These are phyloP conservation scores for Chytridium lagenaria DNA, from an alignment of 371 early-diverging fungal genomes.

Conservation along the genomic window DNA sequence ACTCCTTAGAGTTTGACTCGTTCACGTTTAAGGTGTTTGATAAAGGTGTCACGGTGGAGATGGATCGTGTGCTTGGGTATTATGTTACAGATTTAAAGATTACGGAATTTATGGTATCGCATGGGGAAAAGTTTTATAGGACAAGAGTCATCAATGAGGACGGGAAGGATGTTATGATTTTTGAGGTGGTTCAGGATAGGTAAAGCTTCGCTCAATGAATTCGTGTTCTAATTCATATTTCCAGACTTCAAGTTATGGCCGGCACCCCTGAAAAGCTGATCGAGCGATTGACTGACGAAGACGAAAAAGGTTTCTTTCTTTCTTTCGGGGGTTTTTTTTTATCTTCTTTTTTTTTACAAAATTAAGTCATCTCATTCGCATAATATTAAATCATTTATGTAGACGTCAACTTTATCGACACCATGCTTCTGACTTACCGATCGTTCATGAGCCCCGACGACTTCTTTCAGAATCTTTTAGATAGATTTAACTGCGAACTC, in stretches of 20 bases:
- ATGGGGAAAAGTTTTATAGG: constrained; percentile 53
- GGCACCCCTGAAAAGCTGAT: constrained; percentile 56
- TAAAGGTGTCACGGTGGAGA: constrained; percentile 41
- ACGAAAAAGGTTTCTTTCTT: constrained; percentile 45
- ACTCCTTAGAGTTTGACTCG: constrained; percentile 44
- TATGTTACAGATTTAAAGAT: constrained; percentile 35
- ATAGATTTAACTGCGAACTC: constrained; percentile 53
- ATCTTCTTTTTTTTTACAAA: constrained; percentile 8
- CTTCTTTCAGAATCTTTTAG: constrained; percentile 53
- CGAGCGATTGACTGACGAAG: constrained; percentile 47
- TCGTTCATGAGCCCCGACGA: constrained; percentile 58
- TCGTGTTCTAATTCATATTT: neutral
- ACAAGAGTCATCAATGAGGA: constrained; percentile 52
- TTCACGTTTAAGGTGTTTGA: constrained; percentile 47
- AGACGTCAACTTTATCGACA: constrained; percentile 53
- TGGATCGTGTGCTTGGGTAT: constrained; percentile 48
- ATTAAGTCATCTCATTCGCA: no score
- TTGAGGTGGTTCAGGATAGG: constrained; percentile 47
- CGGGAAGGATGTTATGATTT: constrained; percentile 54
- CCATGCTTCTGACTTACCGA: constrained; percentile 57
- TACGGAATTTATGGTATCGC: constrained; percentile 43
- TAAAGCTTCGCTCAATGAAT: constrained; percentile 17
- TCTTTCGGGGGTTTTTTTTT: no score
- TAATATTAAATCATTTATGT: neutral
- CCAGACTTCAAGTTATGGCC: constrained; percentile 55